Base-by-base conservation (phyloP, 2,329 filamentous ascomycete species). In the Xenosphaeropsis pyriputrescens region DNA sequence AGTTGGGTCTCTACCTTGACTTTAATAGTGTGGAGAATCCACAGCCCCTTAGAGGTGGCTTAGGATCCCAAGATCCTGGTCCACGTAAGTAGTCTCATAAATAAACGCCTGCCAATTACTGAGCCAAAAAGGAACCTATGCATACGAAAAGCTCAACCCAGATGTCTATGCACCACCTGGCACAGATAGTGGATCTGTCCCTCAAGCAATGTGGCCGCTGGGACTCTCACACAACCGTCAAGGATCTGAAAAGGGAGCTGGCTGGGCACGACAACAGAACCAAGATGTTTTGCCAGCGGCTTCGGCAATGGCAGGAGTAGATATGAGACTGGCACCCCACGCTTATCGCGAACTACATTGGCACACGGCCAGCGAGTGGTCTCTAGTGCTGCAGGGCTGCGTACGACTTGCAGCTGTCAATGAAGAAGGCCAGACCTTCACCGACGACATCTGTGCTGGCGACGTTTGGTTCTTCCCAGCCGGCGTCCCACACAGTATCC, bases 281-380 rank as follows among this genome's bases (percentile, higher is more conserved):
- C 55, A 48, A 0, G 53, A 52, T 1, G 65, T 70, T 8, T 59
- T 76, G 41, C 71, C 72, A 6, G 35, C 36, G 2, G 43, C 46
- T 8, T 65, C 54, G 3, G 56, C 52, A 12, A 72, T 75, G 66
- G 70, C 71, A 0, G 70, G 69, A 32, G 71, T 75, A 1, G 64
- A 75, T 44, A 75, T 75, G 71, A 62, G 68, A 31, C 59, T 75
- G 1, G 63, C 61, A n/a, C 62, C 68, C 0, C 56, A 68, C 18
- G 71, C 67, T 0, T 77, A 77, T 43, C 66, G 75, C 15, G 74
- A 79, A 50, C 56, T 79, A 16, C 75, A 80, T 45, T 80, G 70
- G 70, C 71, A 75, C 45, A 69, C 64, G 29, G 62, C 66, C 30
- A 63, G 57, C 35, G 59, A 72, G 45, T 72, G 67, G 67, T 58